These are phyloP conservation scores for Sporothrix sp. DNA, from an alignment of 2,329 filamentous ascomycete genomes.

Conservation along the genomic window DNA sequence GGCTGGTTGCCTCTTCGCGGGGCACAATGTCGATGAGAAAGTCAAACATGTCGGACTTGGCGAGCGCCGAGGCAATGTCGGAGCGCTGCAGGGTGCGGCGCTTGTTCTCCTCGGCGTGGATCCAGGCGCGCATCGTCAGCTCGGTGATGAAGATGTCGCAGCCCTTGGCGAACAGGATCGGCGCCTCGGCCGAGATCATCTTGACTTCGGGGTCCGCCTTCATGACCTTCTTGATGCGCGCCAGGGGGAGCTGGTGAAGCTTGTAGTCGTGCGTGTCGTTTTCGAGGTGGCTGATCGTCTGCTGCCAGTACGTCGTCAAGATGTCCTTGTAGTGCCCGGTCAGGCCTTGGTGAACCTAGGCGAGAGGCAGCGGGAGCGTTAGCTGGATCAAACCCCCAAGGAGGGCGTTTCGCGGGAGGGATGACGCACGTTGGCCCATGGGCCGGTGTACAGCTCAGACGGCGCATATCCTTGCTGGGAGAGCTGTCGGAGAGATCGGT, in stretches of 20 bases:
- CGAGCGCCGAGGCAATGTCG: conserved; percentile 89
- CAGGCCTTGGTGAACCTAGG: conserved; percentile 85
- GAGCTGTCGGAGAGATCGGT: conserved; percentile 46
- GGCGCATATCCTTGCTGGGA: conserved; percentile 80
- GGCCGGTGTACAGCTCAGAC: conserved; percentile 86
- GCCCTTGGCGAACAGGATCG: conserved; percentile 94
- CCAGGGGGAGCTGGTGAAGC: conserved; percentile 87
- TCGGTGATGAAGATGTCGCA: conserved; percentile 99
- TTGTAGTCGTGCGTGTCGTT: conserved; percentile 97
- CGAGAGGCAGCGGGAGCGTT: not conserved
- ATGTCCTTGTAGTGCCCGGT: conserved; percentile 92
- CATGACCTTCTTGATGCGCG: conserved; percentile 99
- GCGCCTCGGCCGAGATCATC: conserved; percentile 98
- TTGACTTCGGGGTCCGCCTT: conserved; percentile 98
- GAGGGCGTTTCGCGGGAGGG: not conserved
- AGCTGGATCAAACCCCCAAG: too few species aligned
- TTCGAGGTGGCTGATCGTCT: conserved; percentile 92
- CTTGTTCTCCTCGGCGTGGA: conserved; percentile 98
- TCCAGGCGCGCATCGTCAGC: conserved; percentile 98
- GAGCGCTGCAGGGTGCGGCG: conserved; percentile 87
- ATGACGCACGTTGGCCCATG: conserved; percentile 81
- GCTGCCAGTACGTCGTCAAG: conserved; percentile 97
- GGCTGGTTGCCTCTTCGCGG: conserved; percentile 79
- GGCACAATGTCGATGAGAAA: conserved; percentile 98
- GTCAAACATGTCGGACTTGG: conserved; percentile 99